Evolutionary conservation across 371 early-diverging fungal genomes (phyloP).

Genomic region (Mortierella sp.): DNA sequence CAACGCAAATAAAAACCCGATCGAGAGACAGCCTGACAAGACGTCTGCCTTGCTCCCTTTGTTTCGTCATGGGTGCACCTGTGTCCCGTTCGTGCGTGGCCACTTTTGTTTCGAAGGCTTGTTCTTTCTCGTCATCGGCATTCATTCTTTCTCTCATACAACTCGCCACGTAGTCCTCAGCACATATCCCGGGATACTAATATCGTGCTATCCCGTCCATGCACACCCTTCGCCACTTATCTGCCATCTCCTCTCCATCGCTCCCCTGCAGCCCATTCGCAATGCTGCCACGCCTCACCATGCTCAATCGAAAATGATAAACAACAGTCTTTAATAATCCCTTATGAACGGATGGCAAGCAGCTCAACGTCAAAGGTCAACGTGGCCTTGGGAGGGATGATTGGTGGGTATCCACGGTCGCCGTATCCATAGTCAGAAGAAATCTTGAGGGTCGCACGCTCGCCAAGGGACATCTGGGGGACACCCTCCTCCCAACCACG

Average conservation of each 20-base stretch:
- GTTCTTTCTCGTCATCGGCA: not conserved
- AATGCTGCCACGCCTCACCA: not conserved
- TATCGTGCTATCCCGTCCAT: too few relatives aligned
- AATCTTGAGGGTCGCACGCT: constrained; percentile 78
- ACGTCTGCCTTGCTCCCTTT: not conserved
- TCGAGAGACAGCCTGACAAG: not conserved
- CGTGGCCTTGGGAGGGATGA: constrained; percentile 88
- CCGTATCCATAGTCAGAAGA: constrained; percentile 85
- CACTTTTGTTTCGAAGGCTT: too few relatives aligned
- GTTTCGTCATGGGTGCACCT: too few relatives aligned
- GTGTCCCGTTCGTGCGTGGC: too few relatives aligned
- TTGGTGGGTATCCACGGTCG: constrained; percentile 71
- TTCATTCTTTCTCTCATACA: not conserved
- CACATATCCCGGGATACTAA: too few relatives aligned
- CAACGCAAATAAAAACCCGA: not conserved
- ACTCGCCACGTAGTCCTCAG: not conserved
- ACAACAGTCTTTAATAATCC: constrained; percentile 26
- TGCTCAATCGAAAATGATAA: too few relatives aligned
- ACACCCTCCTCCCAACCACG: constrained; percentile 87
- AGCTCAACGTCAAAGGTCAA: constrained; percentile 90
- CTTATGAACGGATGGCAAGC: constrained; percentile 76
- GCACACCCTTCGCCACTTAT: not conserved
- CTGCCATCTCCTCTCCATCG: too few relatives aligned
- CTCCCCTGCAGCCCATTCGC: not conserved
- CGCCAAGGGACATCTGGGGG: constrained; percentile 86